phyloP scores from a whole-genome alignment of 176 grass and related monocot species.

The Oryza meridionalis region DNA sequence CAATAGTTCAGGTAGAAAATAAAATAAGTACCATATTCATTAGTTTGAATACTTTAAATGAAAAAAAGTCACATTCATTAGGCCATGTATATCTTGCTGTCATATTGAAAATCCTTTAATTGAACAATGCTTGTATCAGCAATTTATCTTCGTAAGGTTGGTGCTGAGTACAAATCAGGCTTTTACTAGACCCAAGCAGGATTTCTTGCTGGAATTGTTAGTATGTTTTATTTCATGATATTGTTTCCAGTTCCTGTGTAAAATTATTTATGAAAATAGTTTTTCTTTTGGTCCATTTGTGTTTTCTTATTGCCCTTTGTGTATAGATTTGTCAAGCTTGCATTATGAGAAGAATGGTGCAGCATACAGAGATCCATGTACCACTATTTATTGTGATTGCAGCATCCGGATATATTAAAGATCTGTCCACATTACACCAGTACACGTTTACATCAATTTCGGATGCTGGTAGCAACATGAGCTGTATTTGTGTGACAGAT shows the following conservation, averaged over 20 bases:
- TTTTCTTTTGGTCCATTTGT: not conserved
- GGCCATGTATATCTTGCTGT: not conserved
- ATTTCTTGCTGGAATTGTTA: not conserved
- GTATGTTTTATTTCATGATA: not conserved
- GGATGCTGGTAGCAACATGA: not conserved
- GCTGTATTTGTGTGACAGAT: not conserved
- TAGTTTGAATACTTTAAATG: not conserved
- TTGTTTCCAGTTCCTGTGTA: not conserved
- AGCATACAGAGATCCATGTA: not conserved
- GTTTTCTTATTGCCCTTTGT: slow-evolving; percentile 5
- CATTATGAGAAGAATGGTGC: not conserved
- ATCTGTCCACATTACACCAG: not conserved
- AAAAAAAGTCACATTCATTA: not conserved
- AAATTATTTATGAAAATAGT: not conserved
- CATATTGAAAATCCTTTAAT: not conserved
- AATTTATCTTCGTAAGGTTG: slow-evolving; percentile 8
- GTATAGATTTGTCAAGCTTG: slow-evolving; percentile 14
- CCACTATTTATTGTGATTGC: not conserved
- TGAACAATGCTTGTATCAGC: not conserved
- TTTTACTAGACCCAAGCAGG: not conserved
- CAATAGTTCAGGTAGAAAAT: slow-evolving; percentile 1
- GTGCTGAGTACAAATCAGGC: not conserved
- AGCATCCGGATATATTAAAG: not conserved
- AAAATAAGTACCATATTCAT: not conserved
- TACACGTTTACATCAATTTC: not conserved